These are phyloP conservation scores for Penicillium verrucosum DNA, from an alignment of 2,329 filamentous ascomycete species.

Conservation along the genomic window DNA sequence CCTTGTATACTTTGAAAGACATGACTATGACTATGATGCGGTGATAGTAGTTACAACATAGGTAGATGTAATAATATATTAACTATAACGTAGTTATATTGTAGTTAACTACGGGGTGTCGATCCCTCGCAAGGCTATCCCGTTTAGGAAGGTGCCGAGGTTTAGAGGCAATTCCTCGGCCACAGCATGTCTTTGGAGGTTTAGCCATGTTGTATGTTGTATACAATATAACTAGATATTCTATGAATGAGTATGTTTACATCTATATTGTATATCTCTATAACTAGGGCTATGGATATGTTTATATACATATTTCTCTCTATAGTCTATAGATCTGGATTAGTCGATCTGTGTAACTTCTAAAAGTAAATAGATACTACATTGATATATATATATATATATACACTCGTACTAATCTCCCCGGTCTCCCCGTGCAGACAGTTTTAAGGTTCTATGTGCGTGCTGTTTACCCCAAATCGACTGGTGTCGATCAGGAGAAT, in stretches of 20 bases:
- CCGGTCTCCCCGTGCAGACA: neutral
- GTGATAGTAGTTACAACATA: neutral
- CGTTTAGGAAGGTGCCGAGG: conserved; percentile 7
- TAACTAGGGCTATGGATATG: neutral
- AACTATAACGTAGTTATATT: too few species aligned
- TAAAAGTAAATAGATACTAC: neutral
- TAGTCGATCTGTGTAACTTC: neutral
- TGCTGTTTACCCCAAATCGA: neutral
- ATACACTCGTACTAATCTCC: neutral
- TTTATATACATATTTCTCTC: too few species aligned
- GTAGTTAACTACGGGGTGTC: neutral
- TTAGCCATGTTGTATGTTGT: neutral
- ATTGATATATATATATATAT: neutral
- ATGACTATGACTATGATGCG: conserved; percentile 7
- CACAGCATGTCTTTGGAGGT: neutral
- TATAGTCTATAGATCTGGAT: neutral
- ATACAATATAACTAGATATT: neutral
- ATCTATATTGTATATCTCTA: neutral
- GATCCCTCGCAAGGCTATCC: conserved; percentile 18
- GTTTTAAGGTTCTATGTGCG: neutral
- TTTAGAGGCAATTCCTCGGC: neutral
- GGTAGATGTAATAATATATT: too few species aligned
- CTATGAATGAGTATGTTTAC: too few species aligned
- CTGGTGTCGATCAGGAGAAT: neutral
- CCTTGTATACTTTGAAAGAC: conserved; percentile 15